Base-by-base conservation (phyloP, 352 stramenopile genomes). In the Saprolegnia diclina region DNA sequence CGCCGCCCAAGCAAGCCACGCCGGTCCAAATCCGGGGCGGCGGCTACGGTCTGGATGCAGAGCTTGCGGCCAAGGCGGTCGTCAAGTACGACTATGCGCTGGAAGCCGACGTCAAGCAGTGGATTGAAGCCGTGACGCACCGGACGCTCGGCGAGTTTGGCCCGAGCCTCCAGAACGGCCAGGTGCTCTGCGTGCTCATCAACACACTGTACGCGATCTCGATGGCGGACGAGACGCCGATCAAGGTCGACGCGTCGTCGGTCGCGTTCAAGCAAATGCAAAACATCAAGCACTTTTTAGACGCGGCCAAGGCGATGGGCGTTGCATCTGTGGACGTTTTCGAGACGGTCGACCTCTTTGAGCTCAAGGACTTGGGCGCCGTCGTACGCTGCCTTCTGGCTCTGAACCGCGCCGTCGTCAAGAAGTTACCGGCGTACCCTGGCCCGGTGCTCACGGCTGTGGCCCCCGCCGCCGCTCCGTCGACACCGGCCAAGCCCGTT, bases 251-350 rank as follows among this genome's bases (percentile, higher is more conserved):
- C 75, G 78, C 72, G 19, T 89, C 86, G 2, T 55, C 74, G 5
- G 91, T 89, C 76, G 82, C 83, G 5, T 96, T 96, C 74, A 94
- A 92, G 77, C 88, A 94, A 68, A 96, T 96, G 88, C 89, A 97
- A 69, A 97, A 97, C 71, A 79, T 96, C 54, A 87, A 77, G 9
- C 76, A 72, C 59, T 97, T 96, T 62, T 70, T 97, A 24, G 83
- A 80, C 21, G 87, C 82, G 1, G 95, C 85, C 59, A 80, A 89
- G n/a, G 70, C 69, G 0, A 72, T 96, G 46, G 88, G 89, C n/a
- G 90, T 96, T 18, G 75, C 82, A 0, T 85, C 96, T 71, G 90
- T 92, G 67, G 89, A 95, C 71, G 73, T 96, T n/a, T 97, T 96
- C 56, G 89, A 95, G 73, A 96, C 90, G 0, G 83, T 96, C 14